Evolutionary conservation across 805 yeast genomes (phyloP).

Genomic region (Pichia eremophila): DNA sequence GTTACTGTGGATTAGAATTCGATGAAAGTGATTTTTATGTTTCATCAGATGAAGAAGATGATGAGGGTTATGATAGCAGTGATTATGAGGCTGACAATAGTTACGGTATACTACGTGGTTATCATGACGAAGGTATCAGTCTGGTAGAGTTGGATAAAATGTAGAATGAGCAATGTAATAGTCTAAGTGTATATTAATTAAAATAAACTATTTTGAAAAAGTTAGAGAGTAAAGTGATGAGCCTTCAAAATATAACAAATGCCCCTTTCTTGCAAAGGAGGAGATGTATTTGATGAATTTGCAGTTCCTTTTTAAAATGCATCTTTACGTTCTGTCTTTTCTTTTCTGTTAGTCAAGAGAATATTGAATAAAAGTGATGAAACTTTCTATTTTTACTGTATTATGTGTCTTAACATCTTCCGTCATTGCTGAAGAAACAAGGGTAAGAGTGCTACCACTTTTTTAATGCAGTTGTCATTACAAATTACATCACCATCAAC

Average conservation of each 20-base stretch:
- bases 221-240: too few species aligned
- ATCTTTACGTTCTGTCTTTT: too few species aligned
- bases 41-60: slow-evolving; percentile 6
- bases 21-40: slow-evolving; percentile 26
- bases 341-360: too few species aligned
- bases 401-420: neutral
- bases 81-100: neutral
- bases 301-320: too few species aligned
- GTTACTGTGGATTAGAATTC: slow-evolving; percentile 24
- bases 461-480: neutral
- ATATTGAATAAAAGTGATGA: neutral
- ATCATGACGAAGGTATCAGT: neutral
- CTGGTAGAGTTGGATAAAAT: neutral
- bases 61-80: neutral
- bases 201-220: too few species aligned
- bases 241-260: too few species aligned
- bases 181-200: too few species aligned
- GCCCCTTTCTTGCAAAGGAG: too few species aligned
- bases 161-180: neutral
- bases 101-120: neutral
- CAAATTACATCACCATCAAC: too few species aligned
- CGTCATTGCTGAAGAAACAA: neutral
- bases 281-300: too few species aligned
- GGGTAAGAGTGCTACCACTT: neutral
- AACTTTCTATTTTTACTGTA: neutral